Conservation (phyloP, 805 yeast species). For the Spathaspora passalidarum region DNA sequence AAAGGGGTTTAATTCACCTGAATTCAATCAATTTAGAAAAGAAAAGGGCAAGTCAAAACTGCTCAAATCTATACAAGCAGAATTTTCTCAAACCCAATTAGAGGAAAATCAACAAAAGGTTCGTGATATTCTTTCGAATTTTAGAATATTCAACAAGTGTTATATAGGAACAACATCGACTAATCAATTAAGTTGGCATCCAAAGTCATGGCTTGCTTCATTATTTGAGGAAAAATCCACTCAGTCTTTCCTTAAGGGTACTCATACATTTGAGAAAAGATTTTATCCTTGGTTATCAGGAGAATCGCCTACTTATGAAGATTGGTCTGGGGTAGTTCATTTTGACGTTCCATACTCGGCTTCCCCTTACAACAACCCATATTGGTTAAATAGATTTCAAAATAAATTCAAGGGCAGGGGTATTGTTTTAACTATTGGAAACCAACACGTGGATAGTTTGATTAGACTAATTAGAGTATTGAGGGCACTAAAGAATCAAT, state of each 20-base stretch:
- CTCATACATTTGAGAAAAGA: constrained; percentile 27
- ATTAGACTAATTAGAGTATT: constrained; percentile 29
- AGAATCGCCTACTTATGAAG: constrained; percentile 34
- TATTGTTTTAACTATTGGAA: constrained; percentile 29
- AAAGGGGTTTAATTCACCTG: constrained; percentile 17
- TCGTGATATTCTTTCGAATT: constrained; percentile 24
- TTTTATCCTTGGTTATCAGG: constrained; percentile 40
- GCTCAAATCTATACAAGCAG: too few relatives aligned
- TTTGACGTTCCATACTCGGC: too few relatives aligned
- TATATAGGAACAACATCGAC: constrained; percentile 19
- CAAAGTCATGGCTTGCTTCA: neutral
- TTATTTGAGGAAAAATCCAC: neutral
- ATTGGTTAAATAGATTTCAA: constrained; percentile 2
- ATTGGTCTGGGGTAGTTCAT: constrained; percentile 33
- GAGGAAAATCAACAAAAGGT: constrained; percentile 17
- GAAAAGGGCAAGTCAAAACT: too few relatives aligned
- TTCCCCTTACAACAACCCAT: too few relatives aligned
- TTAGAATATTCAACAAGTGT: constrained; percentile 46
- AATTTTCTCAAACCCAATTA: too few relatives aligned
- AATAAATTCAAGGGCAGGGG: constrained; percentile 27
- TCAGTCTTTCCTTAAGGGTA: neutral
- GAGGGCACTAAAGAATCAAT: constrained; percentile 30
- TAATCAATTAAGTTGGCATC: neutral
- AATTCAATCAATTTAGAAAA: too few relatives aligned
- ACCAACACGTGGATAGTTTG: constrained; percentile 26